Conservation (phyloP, 2,329 filamentous ascomycete genomes). For the Pyrenophora tritici-repentis region DNA sequence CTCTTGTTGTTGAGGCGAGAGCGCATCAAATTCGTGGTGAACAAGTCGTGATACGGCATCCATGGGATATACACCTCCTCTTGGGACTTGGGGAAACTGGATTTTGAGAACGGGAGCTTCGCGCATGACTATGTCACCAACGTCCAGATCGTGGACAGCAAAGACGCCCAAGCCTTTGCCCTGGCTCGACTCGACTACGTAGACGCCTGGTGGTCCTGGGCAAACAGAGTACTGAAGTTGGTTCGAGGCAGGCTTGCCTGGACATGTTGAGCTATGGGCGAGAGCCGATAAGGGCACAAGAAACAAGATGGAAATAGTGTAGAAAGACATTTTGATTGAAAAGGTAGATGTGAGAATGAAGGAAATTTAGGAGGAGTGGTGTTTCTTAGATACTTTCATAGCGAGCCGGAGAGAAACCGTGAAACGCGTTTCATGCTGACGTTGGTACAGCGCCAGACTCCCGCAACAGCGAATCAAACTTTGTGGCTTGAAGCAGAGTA, state of each 20-base stretch:
- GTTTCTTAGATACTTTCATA: background rate
- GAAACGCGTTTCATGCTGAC: conserved; percentile 24
- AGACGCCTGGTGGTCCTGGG: conserved; percentile 30
- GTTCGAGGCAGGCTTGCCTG: conserved; percentile 21
- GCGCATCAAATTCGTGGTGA: conserved; percentile 28
- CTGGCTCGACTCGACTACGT: conserved; percentile 37
- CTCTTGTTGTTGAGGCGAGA: conserved; percentile 26
- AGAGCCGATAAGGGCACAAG: background rate
- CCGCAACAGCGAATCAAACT: background rate
- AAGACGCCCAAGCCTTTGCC: conserved; percentile 53
- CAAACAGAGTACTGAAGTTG: conserved; percentile 27
- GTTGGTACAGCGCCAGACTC: conserved; percentile 14
- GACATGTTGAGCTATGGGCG: conserved; percentile 13
- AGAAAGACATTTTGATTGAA: background rate
- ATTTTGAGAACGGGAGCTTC: conserved; percentile 48
- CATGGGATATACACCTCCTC: conserved; percentile 36
- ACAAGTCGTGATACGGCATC: conserved; percentile 27
- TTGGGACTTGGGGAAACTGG: conserved; percentile 31
- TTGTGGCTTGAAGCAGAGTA: background rate
- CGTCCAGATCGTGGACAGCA: conserved; percentile 43
- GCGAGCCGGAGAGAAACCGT: background rate
- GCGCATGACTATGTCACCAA: conserved; percentile 48
- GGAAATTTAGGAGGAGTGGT: background rate
- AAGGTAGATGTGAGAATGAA: background rate
- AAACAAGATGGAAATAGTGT: background rate